Percentiles rank a stretch among this genome's conserved stretches.
Evolutionary conservation across 208 protist species (phyloP).

Genomic region (Zelonia costaricensis): DNA sequence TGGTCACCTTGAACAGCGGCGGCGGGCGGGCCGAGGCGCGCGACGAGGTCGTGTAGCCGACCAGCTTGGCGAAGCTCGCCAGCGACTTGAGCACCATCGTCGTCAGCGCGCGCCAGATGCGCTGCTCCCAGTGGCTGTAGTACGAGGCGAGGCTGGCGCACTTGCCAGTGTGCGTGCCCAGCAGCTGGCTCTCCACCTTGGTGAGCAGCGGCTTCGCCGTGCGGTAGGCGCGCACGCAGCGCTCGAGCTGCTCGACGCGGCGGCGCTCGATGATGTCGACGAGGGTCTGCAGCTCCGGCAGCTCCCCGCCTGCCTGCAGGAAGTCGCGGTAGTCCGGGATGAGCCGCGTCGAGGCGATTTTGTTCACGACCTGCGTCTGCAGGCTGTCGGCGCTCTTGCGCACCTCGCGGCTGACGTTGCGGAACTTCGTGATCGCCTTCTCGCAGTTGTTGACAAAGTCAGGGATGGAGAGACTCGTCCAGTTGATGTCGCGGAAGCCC

Average conservation of each 20-base stretch:
- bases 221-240: constrained; percentile 91
- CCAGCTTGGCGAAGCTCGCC: constrained; percentile 80
- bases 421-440: constrained; percentile 96
- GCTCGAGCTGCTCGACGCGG: constrained; percentile 78
- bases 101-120: constrained; percentile 94
- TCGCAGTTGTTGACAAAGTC: constrained; percentile 95
- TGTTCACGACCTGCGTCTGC: constrained; percentile 91
- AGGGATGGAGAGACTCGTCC: constrained; percentile 97
- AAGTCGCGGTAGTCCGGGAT: constrained; percentile 81
- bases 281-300: constrained; percentile 92
- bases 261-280: constrained; percentile 91
- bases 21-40: constrained; percentile 33
- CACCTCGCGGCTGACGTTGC: constrained; percentile 94
- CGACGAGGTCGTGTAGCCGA: constrained; percentile 73
- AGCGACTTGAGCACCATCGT: constrained; percentile 92
- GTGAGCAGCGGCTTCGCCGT: constrained; percentile 94
- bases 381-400: constrained; percentile 96
- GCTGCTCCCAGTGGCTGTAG: constrained; percentile 97
- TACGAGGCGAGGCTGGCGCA: constrained; percentile 90
- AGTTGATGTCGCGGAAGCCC: constrained; percentile 97
- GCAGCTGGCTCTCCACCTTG: constrained; percentile 96
- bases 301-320: constrained; percentile 80
- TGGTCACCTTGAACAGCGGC: constrained; percentile 94
- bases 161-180: constrained; percentile 93
- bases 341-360: constrained; percentile 85